Evolutionary conservation across 2,329 filamentous ascomycete genomes (phyloP), one percentile per base, ranked within the genome.

Genomic region (Chlorencoelia australis): DNA sequence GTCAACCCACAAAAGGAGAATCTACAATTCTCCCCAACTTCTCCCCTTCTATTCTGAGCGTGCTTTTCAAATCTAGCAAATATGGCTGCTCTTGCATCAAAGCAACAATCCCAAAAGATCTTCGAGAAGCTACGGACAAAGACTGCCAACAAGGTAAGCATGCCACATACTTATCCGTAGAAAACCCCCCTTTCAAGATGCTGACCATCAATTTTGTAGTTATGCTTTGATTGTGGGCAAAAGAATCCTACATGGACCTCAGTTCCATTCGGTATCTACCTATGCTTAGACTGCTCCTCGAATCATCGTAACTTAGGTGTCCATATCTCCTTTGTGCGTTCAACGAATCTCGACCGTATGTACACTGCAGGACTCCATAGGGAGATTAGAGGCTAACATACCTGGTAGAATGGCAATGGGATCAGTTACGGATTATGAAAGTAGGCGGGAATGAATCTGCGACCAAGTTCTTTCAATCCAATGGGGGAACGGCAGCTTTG

Each of bases 221-320:
- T 94, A 68, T 98, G 91, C 73, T 98, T 98, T 65, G 91, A 98
- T 67, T 98, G 91, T 64, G 80, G 84, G 59, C 82, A 87, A 55
- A 96, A 96, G 66, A 95, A 95, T 59, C 91, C 91, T 44, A 96
- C 91, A 41, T 98, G 91, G 91, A 94, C 88, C 6, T 96, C 89
- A 5, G 88, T 95, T 20, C 88, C 89, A 8, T 87, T 98, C 47
- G 91, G 85, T 57, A 96, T 98, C 60, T 98, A 96, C 61, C 77
- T 98, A 15, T 98, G 91, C 58, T 80, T 98, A 54, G 91, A 98
- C 66, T 98, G 91, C 67, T 95, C 89, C 27, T 82, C 89, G 39
- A 87, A 95, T 62, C 91, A 98, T 64, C 82, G 91, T 53, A 96
- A 96, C 63, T 79, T 98, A 54, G 91, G 91, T 62, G 89, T 96